A percentile compares a stretch with the other conserved stretches of the same genome.
phyloP scores from a whole-genome alignment of 108 stramenopile genomes.

The Cyclotella cryptica region DNA sequence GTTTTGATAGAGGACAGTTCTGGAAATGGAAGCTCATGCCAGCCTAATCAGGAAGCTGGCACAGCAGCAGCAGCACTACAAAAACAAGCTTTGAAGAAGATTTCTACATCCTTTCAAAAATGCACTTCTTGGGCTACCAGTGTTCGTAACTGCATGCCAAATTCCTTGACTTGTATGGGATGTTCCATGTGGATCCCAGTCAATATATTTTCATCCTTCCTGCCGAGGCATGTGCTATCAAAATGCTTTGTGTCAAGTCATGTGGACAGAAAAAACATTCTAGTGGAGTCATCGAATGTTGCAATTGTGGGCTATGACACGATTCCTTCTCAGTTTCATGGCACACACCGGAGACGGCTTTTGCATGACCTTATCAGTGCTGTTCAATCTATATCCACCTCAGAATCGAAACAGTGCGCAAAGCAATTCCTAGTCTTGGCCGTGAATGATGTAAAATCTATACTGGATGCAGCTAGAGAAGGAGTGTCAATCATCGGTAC shows the following conservation, averaged over 20 bases:
- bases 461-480: constrained; percentile 47
- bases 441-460: constrained; percentile 49
- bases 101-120: constrained; percentile 27
- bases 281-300: constrained; percentile 22
- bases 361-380: constrained; percentile 26
- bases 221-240: constrained; percentile 14
- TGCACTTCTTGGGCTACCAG: constrained; percentile 8
- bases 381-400: constrained; percentile 23
- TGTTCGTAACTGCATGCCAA: background rate
- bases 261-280: background rate
- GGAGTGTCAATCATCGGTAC: constrained; percentile 60
- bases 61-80: background rate
- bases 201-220: constrained; percentile 13
- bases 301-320: constrained; percentile 49
- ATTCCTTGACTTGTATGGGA: background rate
- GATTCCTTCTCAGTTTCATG: constrained; percentile 7
- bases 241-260: background rate
- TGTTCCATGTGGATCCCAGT: constrained; percentile 10
- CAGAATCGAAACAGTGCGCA: background rate
- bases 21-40: background rate
- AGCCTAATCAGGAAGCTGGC: background rate
- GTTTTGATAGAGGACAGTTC: constrained; percentile 19
- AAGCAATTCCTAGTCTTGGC: constrained; percentile 46
- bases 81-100: constrained; percentile 38
- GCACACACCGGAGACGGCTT: background rate